Conservation (phyloP, 2,329 filamentous ascomycete species). For the Neodidymelliopsis sp. region DNA sequence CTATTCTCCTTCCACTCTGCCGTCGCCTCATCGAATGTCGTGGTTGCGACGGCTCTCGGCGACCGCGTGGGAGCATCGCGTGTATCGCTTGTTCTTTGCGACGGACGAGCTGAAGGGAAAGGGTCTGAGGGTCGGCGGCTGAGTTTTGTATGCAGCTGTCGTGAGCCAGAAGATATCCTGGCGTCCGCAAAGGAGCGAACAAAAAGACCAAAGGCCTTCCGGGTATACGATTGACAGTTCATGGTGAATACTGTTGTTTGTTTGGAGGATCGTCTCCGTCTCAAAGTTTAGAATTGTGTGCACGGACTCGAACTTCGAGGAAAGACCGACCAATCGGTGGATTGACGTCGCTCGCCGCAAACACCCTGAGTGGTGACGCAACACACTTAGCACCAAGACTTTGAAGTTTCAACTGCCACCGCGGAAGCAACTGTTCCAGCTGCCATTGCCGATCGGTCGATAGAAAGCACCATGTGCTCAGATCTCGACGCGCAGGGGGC, state of each 20-base stretch:
- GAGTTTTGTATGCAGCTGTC: slow-evolving; percentile 11
- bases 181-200: slow-evolving; percentile 24
- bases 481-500: slow-evolving; percentile 20
- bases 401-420: slow-evolving; percentile 6
- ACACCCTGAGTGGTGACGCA: slow-evolving; percentile 15
- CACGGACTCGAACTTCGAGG: slow-evolving; percentile 8
- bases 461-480: slow-evolving; percentile 8
- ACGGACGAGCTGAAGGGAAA: slow-evolving; percentile 1
- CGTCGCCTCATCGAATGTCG: slow-evolving; percentile 10
- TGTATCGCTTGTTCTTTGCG: slow-evolving; percentile 2
- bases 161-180: slow-evolving; percentile 8
- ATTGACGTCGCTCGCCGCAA: slow-evolving; percentile 2
- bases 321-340: slow-evolving; percentile 14
- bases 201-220: slow-evolving; percentile 31
- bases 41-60: slow-evolving; percentile 14
- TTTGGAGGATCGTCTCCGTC: not conserved
- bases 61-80: slow-evolving; percentile 2
- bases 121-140: slow-evolving; percentile 5
- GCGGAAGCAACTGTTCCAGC: slow-evolving; percentile 6
- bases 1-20: slow-evolving; percentile 13
- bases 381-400: slow-evolving; percentile 14
- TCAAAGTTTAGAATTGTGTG: slow-evolving; percentile 9
- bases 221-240: slow-evolving; percentile 39
- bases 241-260: slow-evolving; percentile 25
- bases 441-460: slow-evolving; percentile 12